Percentiles rank a stretch among this genome's conserved stretches.
Evolutionary conservation across 75 land plant species (phyloP).

Genomic region (Picea glauca): DNA sequence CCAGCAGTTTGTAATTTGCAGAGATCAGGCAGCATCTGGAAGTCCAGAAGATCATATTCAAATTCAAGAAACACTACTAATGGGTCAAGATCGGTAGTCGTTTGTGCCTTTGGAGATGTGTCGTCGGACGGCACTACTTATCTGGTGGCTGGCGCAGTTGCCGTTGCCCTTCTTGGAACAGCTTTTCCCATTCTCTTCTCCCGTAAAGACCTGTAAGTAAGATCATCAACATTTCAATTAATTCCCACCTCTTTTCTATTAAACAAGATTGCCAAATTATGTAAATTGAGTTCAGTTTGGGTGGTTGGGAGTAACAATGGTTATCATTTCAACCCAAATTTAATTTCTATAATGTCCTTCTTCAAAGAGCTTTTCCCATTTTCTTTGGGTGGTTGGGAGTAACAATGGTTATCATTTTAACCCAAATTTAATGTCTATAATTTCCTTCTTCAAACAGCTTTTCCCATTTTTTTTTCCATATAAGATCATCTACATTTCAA

Average conservation of each 20-base stretch:
- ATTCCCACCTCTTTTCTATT: no score
- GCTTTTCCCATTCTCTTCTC: slow-evolving; percentile 87
- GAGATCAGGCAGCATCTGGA: no score
- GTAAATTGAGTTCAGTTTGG: no score
- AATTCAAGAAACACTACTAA: no score
- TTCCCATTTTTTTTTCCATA: slow-evolving; percentile 83
- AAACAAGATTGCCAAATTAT: no score
- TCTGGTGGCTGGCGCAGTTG: slow-evolving; percentile 74
- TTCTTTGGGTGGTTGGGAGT: background rate
- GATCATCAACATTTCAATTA: background rate
- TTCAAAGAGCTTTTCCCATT: background rate
- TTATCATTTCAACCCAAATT: no score
- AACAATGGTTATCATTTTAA: no score
- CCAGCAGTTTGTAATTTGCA: no score
- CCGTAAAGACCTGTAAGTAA: slow-evolving; percentile 72
- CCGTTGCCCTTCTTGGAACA: slow-evolving; percentile 75
- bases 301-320: no score
- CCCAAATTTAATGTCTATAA: no score
- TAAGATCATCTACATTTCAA: background rate
- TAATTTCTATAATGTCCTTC: no score
- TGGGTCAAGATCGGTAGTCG: slow-evolving; percentile 27
- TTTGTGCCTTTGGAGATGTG: slow-evolving; percentile 84
- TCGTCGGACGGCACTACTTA: slow-evolving; percentile 80
- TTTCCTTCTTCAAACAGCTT: slow-evolving; percentile 67
- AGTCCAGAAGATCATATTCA: no score